phyloP scores from a whole-genome alignment of 208 protist species.

The Blechomonas ayalai region DNA sequence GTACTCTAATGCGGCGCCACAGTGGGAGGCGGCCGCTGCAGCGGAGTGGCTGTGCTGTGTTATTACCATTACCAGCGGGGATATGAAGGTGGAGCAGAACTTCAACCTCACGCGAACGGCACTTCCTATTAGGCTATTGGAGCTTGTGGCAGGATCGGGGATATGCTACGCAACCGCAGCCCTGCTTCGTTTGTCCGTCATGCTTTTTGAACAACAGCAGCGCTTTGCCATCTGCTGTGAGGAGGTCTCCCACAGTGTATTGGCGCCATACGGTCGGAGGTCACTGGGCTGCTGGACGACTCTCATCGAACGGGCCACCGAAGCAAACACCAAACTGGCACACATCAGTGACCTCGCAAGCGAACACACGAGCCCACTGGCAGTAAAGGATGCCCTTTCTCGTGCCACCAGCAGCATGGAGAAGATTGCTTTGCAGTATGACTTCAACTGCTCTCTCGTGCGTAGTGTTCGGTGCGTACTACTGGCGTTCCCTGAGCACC shows the following conservation, averaged over 20 bases:
- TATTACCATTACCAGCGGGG: slow-evolving; percentile 7
- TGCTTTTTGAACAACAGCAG: slow-evolving; percentile 21
- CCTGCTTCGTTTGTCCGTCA: slow-evolving; percentile 15
- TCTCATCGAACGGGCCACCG: slow-evolving; percentile 26
- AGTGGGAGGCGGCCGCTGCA: slow-evolving; percentile 69
- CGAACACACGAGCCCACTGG: not conserved
- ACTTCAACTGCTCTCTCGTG: slow-evolving; percentile 30
- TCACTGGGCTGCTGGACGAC: slow-evolving; percentile 40
- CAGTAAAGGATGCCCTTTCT: slow-evolving; percentile 37
- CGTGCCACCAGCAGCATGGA: slow-evolving; percentile 41
- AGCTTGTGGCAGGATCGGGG: slow-evolving; percentile 13
- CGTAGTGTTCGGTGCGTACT: slow-evolving; percentile 28
- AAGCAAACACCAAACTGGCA: slow-evolving; percentile 29
- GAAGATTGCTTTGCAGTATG: slow-evolving; percentile 61
- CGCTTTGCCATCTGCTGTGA: slow-evolving; percentile 14
- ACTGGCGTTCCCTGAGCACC: slow-evolving; percentile 1
- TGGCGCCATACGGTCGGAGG: slow-evolving; percentile 26
- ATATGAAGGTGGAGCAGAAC: slow-evolving; percentile 8
- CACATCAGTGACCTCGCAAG: slow-evolving; percentile 4
- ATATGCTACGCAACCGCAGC: slow-evolving; percentile 28
- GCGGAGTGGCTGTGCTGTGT: slow-evolving; percentile 61
- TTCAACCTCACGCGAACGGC: slow-evolving; percentile 20
- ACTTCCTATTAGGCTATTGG: slow-evolving; percentile 19
- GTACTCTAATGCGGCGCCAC: slow-evolving; percentile 25
- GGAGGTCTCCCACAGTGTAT: slow-evolving; percentile 5